phyloP scores from a whole-genome alignment of 2,329 filamentous ascomycete species.

The Colletotrichum theobromicola region DNA sequence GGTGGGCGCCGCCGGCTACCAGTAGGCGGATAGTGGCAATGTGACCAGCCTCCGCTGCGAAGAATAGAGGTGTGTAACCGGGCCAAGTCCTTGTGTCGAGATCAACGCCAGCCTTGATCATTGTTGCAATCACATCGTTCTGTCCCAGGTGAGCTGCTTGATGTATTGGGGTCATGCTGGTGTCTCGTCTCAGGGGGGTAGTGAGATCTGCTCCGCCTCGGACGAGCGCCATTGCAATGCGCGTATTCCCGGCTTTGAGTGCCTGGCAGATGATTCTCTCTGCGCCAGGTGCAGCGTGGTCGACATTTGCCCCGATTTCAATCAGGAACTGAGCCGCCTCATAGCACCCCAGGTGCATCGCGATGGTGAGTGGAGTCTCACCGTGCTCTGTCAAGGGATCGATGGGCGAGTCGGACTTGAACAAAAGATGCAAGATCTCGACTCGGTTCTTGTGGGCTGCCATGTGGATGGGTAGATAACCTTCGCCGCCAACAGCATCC shows the following conservation, averaged over 20 bases:
- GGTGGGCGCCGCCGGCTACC: constrained; percentile 25
- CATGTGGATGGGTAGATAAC: constrained; percentile 28
- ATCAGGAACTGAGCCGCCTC: constrained; percentile 24
- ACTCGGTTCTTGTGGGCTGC: constrained; percentile 25
- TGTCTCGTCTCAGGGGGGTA: constrained; percentile 21
- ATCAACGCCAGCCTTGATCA: constrained; percentile 26
- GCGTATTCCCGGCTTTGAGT: constrained; percentile 15
- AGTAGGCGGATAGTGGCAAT: constrained; percentile 28
- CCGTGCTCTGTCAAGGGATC: constrained; percentile 26
- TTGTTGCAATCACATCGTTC: constrained; percentile 26
- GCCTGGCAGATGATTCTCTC: constrained; percentile 22
- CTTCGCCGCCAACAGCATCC: constrained; percentile 14
- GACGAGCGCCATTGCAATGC: constrained; percentile 24
- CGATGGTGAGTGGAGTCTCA: constrained; percentile 26
- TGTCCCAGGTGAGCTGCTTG: constrained; percentile 30
- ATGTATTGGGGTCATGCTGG: constrained; percentile 32
- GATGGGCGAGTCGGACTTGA: constrained; percentile 24
- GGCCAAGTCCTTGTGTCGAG: constrained; percentile 26
- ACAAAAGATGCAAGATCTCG: constrained; percentile 24
- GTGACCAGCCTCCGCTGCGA: constrained; percentile 29
- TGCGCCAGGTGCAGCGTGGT: constrained; percentile 10
- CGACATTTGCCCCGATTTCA: constrained; percentile 24
- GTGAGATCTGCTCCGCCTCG: constrained; percentile 22
- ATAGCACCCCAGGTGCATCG: constrained; percentile 25
- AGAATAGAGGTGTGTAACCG: constrained; percentile 29